Evolutionary conservation across 441 rosid species (phyloP).

Genomic region (Gossypium trilobum): DNA sequence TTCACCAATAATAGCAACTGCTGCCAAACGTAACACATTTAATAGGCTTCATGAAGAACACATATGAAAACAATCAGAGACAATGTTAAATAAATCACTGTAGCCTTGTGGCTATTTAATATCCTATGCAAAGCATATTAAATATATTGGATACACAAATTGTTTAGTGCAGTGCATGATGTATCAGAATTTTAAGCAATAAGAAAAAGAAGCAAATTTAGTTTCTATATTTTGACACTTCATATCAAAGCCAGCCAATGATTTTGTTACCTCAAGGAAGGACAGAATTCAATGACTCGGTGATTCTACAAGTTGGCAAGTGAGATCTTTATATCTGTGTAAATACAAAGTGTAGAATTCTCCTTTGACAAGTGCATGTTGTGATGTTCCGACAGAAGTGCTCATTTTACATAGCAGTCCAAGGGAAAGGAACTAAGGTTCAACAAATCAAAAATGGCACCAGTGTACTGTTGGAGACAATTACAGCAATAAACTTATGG

Average conservation of each 20-base stretch:
- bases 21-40: constrained; percentile 1
- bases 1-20: neutral
- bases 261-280: neutral
- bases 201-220: neutral
- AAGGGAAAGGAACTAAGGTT: neutral
- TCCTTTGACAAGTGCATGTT: constrained; percentile 3
- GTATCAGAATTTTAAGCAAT: neutral
- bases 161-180: neutral
- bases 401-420: constrained; percentile 2
- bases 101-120: neutral
- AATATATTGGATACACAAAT: neutral
- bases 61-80: neutral
- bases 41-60: neutral
- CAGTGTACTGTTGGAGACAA: neutral
- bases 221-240: neutral
- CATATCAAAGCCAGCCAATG: neutral
- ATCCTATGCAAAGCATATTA: neutral
- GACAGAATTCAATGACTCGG: neutral
- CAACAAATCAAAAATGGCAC: neutral
- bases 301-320: neutral
- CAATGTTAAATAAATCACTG: neutral
- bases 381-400: neutral
- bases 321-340: neutral
- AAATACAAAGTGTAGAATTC: constrained; percentile 6
- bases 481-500: neutral